phyloP scores from a whole-genome alignment of 2,329 filamentous ascomycete species.

The Dryadomyces quercus-mongolicae region DNA sequence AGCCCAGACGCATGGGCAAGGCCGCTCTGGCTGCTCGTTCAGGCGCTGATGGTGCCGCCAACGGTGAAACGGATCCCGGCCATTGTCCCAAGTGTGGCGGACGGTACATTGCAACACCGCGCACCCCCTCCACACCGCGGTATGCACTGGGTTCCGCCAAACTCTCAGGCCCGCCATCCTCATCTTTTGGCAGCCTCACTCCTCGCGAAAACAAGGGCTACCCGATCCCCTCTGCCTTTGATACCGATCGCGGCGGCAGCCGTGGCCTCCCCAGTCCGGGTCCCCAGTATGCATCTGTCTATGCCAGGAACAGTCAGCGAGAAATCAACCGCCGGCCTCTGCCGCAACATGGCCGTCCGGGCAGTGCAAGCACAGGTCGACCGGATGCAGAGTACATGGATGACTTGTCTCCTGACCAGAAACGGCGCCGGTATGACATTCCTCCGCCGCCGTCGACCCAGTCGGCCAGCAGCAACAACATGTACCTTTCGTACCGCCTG shows the following conservation, averaged over 20 bases:
- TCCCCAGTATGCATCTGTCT: neutral
- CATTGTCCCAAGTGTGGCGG: conserved; percentile 63
- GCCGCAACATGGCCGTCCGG: neutral
- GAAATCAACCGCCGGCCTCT: conserved; percentile 5
- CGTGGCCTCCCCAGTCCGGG: conserved; percentile 14
- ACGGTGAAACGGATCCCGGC: conserved; percentile 25
- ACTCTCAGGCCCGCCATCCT: neutral
- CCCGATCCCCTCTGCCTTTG: conserved; percentile 13
- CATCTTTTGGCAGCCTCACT: neutral
- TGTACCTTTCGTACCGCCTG: neutral
- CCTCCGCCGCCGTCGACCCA: conserved; percentile 11
- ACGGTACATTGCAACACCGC: conserved; percentile 49
- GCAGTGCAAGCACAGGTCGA: neutral
- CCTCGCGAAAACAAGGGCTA: conserved; percentile 13
- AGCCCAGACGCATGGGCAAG: conserved; percentile 58
- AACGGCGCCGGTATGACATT: conserved; percentile 48
- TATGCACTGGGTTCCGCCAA: conserved; percentile 1
- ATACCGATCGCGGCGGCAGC: conserved; percentile 18
- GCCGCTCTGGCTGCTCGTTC: conserved; percentile 4
- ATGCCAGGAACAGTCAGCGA: neutral
- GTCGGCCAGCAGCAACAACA: neutral
- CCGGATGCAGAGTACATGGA: conserved; percentile 19
- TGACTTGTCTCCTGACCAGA: conserved; percentile 37
- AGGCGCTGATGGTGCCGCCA: conserved; percentile 30
- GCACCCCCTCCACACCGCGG: conserved; percentile 39